Evolutionary conservation across 345 rosid species (phyloP), one percentile per base, ranked within the genome.

Genomic region (Arabis hirsuta): DNA sequence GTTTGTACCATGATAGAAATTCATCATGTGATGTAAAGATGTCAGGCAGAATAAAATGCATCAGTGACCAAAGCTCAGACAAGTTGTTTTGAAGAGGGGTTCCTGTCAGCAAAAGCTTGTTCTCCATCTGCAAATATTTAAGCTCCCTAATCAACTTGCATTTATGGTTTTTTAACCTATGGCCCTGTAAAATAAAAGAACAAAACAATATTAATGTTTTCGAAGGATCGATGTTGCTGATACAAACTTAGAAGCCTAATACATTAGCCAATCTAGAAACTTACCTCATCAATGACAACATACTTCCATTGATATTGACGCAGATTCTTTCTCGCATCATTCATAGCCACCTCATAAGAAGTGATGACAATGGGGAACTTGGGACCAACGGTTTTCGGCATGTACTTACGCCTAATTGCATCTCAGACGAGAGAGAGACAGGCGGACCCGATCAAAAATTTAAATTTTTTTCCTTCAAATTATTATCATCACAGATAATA

Each of bases 41-140:
- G 81, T 95, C 97, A 51, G 97, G 99, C 73, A 95, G 76, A 79
- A 95, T 87, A 79, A 95, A 95, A 79, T 95, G 86, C 78, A 95
- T 69, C 82, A 95, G 73, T n/a, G 99, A 87, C 98, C 99, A 95
- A 58, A 95, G 96, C 90, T 95, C 99, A 1, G 96, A 84, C 72
- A 91, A 69, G 77, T 95, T 95, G 78, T 95, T 95, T 67, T 95
- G 99, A 77, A 95, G 80, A 66, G 99, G 99, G 4, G 99, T 95
- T 61, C 99, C 99, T 41, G 96, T 95, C 45, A 95, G 76, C 55
- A 95, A 82, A 75, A 95, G 98, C 74, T 90, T 95, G 81, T 95
- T 95, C 16, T 81, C 98, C 70, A 78, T 65, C 31, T 24, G 80
- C 63, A 95, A 22, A 55, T 63, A 29, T 65, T 80, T 84, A 74